A percentile compares a stretch with the other conserved stretches of the same genome.
These are phyloP conservation scores for Chrysoporthe cubensis DNA, from an alignment of 2,329 filamentous ascomycete genomes.

Conservation along the genomic window DNA sequence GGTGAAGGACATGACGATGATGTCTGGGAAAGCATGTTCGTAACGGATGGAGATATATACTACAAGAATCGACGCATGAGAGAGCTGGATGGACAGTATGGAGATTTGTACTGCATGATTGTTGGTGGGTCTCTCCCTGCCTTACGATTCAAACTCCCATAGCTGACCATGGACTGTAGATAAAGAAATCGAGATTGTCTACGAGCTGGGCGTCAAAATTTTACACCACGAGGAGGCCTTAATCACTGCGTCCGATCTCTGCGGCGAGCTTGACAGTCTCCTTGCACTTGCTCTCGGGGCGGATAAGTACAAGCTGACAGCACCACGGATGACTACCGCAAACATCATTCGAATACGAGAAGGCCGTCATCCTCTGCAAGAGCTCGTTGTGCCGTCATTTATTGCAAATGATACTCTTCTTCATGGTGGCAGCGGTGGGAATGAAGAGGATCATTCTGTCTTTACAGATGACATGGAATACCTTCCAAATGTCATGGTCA, in stretches of 20 bases:
- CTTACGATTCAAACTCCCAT: background rate
- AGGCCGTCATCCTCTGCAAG: conserved; percentile 88
- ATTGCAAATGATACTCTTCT: conserved; percentile 82
- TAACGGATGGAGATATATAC: conserved; percentile 71
- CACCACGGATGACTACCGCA: conserved; percentile 69
- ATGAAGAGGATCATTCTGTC: conserved; percentile 29
- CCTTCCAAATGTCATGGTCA: conserved; percentile 70
- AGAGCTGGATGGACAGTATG: conserved; percentile 78
- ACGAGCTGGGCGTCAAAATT: conserved; percentile 72
- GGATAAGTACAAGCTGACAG: conserved; percentile 69
- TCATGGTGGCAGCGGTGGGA: conserved; percentile 55
- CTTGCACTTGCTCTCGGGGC: conserved; percentile 81
- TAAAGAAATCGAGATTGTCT: conserved; percentile 85
- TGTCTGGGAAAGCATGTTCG: conserved; percentile 79
- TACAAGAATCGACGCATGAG: conserved; percentile 86
- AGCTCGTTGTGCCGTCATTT: conserved; percentile 78
- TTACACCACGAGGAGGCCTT: conserved; percentile 71
- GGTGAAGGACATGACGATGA: conserved; percentile 61
- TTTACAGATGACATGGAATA: conserved; percentile 20
- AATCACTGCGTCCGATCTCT: conserved; percentile 72
- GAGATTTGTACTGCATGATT: conserved; percentile 84
- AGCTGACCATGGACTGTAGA: conserved; percentile 52
- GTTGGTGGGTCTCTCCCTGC: conserved; percentile 60
- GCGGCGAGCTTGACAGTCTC: conserved; percentile 85
- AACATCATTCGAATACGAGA: conserved; percentile 75